Conservation (phyloP, 23 red algal species). For the Cyanidiococcus yangmingshanensis region DNA sequence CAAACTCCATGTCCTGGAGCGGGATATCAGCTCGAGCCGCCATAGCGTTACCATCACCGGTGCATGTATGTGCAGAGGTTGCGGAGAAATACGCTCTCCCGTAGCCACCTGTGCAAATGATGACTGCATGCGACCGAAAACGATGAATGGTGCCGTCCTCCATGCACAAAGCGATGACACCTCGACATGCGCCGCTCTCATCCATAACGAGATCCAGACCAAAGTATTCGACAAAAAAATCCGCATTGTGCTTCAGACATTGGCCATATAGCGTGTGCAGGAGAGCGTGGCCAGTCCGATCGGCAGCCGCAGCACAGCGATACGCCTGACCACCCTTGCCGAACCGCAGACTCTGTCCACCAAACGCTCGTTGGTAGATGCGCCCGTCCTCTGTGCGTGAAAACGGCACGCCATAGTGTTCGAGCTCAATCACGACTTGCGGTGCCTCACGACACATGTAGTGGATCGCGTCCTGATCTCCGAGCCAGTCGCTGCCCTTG, state of each 20-base stretch:
- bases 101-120: constrained; percentile 86
- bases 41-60: constrained; percentile 95
- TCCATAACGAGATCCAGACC: constrained; percentile 87
- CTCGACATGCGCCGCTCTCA: constrained; percentile 62
- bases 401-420: constrained; percentile 90
- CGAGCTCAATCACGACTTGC: constrained; percentile 71
- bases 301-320: constrained; percentile 88
- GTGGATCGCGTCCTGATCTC: constrained; percentile 94
- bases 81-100: constrained; percentile 81
- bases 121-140: constrained; percentile 62
- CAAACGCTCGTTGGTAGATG: constrained; percentile 96
- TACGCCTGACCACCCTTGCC: constrained; percentile 93
- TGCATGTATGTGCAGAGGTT: constrained; percentile 88
- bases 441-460: constrained; percentile 93
- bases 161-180: constrained; percentile 71
- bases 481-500: constrained; percentile 85
- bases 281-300: constrained; percentile 93
- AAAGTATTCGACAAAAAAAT: constrained; percentile 98
- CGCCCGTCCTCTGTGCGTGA: constrained; percentile 66
- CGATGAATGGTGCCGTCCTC: constrained; percentile 93
- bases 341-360: constrained; percentile 74
- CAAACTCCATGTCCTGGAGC: constrained; percentile 93
- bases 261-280: constrained; percentile 87
- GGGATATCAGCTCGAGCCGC: constrained; percentile 71
- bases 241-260: constrained; percentile 72